phyloP scores from a whole-genome alignment of 345 rosid species.

The Citrus sp. region DNA sequence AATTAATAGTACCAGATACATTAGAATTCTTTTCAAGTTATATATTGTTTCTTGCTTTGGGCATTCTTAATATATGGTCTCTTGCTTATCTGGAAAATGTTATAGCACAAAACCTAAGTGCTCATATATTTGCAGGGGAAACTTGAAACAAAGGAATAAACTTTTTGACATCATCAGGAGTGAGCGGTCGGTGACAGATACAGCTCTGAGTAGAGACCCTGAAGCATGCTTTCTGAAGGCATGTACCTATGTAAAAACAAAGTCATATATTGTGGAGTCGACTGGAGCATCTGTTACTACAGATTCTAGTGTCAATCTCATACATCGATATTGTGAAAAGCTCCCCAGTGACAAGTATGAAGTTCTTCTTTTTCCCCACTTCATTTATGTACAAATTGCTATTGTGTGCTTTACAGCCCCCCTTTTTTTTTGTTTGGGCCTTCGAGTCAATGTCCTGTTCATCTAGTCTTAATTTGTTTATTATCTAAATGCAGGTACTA shows the following conservation, averaged over 20 bases:
- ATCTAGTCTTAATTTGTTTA: constrained; percentile 7
- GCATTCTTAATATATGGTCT: constrained; percentile 1
- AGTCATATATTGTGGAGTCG: constrained; percentile 34
- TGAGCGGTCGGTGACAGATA: constrained; percentile 48
- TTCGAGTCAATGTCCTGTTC: neutral
- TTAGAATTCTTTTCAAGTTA: neutral
- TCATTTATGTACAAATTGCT: neutral
- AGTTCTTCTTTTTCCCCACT: neutral
- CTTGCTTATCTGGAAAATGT: neutral
- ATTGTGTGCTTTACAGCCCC: neutral
- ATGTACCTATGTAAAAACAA: constrained; percentile 27
- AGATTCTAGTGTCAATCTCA: constrained; percentile 52
- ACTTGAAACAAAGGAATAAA: constrained; percentile 55
- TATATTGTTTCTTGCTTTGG: neutral
- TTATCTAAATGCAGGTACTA: constrained; percentile 36
- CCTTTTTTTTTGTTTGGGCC: neutral
- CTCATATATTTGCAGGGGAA: constrained; percentile 47
- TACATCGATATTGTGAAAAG: constrained; percentile 49
- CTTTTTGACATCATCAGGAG: constrained; percentile 61
- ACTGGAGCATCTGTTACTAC: constrained; percentile 55
- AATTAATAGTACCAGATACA: neutral
- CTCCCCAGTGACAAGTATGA: constrained; percentile 57
- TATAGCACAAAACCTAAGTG: neutral
- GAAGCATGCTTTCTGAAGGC: constrained; percentile 30
- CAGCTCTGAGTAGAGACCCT: constrained; percentile 50